Evolutionary conservation across 202 grass and related monocot species (phyloP), one percentile per base, ranked within the genome.

Genomic region (Dendrocalamus latiflorus): DNA sequence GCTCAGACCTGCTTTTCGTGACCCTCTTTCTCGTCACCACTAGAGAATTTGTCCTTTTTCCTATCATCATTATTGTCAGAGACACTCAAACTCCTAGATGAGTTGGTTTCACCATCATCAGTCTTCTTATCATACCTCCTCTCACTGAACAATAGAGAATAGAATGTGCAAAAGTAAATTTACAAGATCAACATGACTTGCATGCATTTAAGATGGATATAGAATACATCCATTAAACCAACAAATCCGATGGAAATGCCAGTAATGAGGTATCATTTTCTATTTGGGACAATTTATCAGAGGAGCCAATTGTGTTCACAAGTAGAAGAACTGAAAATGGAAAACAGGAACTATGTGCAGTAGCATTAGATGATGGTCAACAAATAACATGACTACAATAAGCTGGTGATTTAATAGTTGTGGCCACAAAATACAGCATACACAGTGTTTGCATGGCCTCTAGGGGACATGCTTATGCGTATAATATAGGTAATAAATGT

Each of bases 51-150:
- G 43, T 86, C 83, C 30, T 78, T 89, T 88, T 79, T 89, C 45
- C 60, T 91, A 63, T 90, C 87, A 74, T 89, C 85, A 60, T 79
- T 79, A 59, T 75, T 79, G 45, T 90, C 87, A 41, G 87, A 90
- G 39, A 83, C 67, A 86, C 85, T 87, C 43, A 85, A 86, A 79
- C 89, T 91, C 81, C 83, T 82, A 60, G 87, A 90, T 77, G 85
- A 86, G 74, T 91, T 89, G 74, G 87, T 91, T 81, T 94, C 82
- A 56, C 87, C 87, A 78, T 89, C 87, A 56, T 84, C 75, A 62
- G 51, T 87, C 81, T 91, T 97, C 88, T 89, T 93, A 26, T 81
- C 89, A 89, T 89, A 81, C 77, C 78, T 93, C 81, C 74, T 94
- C 48, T 91, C 92, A 71, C 92, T 91, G 87, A 73, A 70, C 68